Percentiles rank a stretch among this genome's conserved stretches.
phyloP scores from a whole-genome alignment of 2,329 filamentous ascomycete genomes.

The Trichoderma gracile region DNA sequence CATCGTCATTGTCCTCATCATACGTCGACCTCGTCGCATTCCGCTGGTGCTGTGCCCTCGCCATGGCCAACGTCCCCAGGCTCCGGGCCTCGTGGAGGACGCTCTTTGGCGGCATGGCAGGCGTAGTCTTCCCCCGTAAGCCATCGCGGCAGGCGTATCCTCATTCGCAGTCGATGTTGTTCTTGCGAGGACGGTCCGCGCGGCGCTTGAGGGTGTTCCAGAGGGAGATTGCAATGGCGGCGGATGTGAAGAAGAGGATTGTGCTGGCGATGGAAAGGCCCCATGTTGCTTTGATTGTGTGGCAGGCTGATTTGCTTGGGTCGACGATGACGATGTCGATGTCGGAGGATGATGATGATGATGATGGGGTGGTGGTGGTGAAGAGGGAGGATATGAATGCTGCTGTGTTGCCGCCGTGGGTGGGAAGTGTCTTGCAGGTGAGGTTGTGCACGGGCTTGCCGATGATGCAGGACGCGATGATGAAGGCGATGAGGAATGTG shows the following conservation, averaged over 20 bases:
- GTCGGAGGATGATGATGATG: conserved; percentile 44
- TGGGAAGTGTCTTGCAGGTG: conserved; percentile 61
- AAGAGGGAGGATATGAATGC: conserved; percentile 49
- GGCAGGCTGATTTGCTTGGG: conserved; percentile 65
- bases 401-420: conserved; percentile 44
- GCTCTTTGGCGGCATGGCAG: not conserved
- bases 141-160: conserved; percentile 51
- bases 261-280: conserved; percentile 73
- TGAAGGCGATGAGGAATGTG: conserved; percentile 71
- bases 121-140: conserved; percentile 30
- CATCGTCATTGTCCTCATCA: not conserved
- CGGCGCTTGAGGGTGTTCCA: conserved; percentile 59
- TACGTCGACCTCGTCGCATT: conserved; percentile 33
- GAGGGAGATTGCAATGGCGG: conserved; percentile 58
- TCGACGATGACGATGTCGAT: conserved; percentile 39
- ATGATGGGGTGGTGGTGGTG: conserved; percentile 42
- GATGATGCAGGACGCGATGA: conserved; percentile 74
- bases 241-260: conserved; percentile 68
- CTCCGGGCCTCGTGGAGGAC: conserved; percentile 39
- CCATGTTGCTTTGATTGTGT: conserved; percentile 86
- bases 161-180: conserved; percentile 54
- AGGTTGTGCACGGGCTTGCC: conserved; percentile 69
- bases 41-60: conserved; percentile 27
- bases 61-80: conserved; percentile 43
- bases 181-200: conserved; percentile 34